Base-by-base conservation (phyloP, 139 green algal genomes). In the Astrephomene gubernaculifera region DNA sequence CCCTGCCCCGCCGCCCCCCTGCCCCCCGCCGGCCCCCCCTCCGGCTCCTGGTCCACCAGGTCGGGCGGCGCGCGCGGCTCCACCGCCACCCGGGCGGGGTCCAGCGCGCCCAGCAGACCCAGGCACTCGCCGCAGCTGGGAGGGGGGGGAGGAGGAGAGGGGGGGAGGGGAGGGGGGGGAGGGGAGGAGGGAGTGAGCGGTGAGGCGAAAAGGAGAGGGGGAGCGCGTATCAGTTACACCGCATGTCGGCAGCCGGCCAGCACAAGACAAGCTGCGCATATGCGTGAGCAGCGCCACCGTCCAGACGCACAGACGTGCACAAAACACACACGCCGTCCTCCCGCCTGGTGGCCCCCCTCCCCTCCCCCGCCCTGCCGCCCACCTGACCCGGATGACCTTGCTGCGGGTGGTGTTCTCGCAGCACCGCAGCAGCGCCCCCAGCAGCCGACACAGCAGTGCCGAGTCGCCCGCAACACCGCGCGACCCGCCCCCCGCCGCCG, bases 81-180 rank as follows among this genome's bases (percentile, higher is more conserved):
- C 9, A 95, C 41, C 0, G 41, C 29, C 25, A 97, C 44, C 0
- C 93, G 85, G 0, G 91, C 89, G 1, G 95, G 95, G 88, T 98
- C 95, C 22, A 97, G 86, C 9, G 95, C 95, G 2, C 95, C 95
- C 41, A 98, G 71, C 82, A 97, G 71, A 14, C 95, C 95, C 82
- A 98, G 88, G 87, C 92, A 96, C 87, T 96, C 92, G 0, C 91
- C 94, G 67, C 91, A 95, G 61, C 92, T 96, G 92, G 61, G 88
- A 21, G 8, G 25, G 38, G 21, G 39, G 21, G 39, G 3, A 9
- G n/a, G 71, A 4, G 14, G 52, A 38, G 49, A 24, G 2, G 21
- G 72, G 27, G 38, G 12, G 73, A 9, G 38, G 27, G 21, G 45
- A 64, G 4, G 9, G 6, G 5, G 21, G 1, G n/a, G 27, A 17